A percentile compares a stretch with the other conserved stretches of the same genome.
These are phyloP conservation scores for Aquilaria yunnanensis DNA, from an alignment of 345 rosid genomes.

Conservation along the genomic window DNA sequence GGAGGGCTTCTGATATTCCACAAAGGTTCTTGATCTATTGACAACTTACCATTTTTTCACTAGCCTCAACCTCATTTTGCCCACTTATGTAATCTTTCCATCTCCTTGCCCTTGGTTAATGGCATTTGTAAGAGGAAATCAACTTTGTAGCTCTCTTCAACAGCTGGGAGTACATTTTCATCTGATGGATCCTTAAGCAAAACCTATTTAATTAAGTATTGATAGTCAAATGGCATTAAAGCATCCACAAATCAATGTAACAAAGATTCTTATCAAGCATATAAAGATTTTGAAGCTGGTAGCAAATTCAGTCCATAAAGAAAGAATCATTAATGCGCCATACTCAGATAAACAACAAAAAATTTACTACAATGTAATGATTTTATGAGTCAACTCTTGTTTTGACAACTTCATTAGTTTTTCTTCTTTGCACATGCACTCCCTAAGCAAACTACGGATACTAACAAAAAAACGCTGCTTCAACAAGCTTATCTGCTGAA, in stretches of 20 bases:
- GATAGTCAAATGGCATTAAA: not conserved
- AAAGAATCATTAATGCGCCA: too few relatives aligned
- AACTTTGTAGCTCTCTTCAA: constrained; percentile 81
- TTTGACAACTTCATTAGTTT: too few relatives aligned
- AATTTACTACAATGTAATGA: too few relatives aligned
- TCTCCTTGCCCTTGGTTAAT: constrained; percentile 33
- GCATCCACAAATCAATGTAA: not conserved
- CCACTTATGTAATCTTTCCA: constrained; percentile 40
- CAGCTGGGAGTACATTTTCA: constrained; percentile 76
- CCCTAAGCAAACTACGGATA: too few relatives aligned
- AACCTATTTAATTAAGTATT: constrained; percentile 39
- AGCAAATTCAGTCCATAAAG: not conserved
- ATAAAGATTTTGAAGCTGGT: not conserved
- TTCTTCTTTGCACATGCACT: too few relatives aligned
- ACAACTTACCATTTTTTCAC: constrained; percentile 83
- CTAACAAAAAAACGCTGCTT: too few relatives aligned
- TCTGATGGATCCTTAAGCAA: constrained; percentile 80
- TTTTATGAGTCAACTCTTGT: too few relatives aligned
- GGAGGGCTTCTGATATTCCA: too few relatives aligned
- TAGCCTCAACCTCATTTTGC: constrained; percentile 56
- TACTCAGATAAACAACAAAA: too few relatives aligned
- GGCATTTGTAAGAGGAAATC: constrained; percentile 47
- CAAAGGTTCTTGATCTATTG: not conserved
- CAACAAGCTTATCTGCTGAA: too few relatives aligned
- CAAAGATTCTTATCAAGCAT: not conserved